Evolutionary conservation across 106 monocot species (phyloP).

Genomic region (Platanthera guangdongensis): DNA sequence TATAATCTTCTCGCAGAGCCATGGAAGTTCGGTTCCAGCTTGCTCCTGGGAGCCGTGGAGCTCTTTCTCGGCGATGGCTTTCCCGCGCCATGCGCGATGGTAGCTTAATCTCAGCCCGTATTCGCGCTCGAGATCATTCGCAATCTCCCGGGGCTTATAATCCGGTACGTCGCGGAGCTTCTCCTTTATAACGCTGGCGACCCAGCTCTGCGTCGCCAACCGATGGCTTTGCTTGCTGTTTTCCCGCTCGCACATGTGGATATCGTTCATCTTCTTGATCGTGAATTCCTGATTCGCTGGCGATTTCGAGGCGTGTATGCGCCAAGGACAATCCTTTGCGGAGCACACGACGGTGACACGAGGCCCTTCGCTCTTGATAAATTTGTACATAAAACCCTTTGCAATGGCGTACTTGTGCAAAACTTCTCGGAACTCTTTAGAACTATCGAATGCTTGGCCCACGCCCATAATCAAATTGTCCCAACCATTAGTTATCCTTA

Average conservation of each 20-base stretch:
- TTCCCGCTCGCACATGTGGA: slow-evolving; percentile 56
- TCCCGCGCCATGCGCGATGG: slow-evolving; percentile 83
- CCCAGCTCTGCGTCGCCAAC: slow-evolving; percentile 87
- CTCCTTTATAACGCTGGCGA: slow-evolving; percentile 92
- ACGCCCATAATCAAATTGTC: slow-evolving; percentile 68
- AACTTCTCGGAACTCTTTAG: slow-evolving; percentile 75
- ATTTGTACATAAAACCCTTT: slow-evolving; percentile 74
- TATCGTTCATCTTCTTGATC: slow-evolving; percentile 70
- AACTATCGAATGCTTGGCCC: slow-evolving; percentile 69
- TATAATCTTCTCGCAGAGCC: slow-evolving; percentile 79
- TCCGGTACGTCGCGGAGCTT: slow-evolving; percentile 73
- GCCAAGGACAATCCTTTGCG: slow-evolving; percentile 75
- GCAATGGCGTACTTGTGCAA: slow-evolving; percentile 92
- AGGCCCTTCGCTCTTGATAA: slow-evolving; percentile 71
- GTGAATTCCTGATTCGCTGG: slow-evolving; percentile 52
- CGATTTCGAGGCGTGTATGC: slow-evolving; percentile 69
- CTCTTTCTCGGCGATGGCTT: slow-evolving; percentile 73
- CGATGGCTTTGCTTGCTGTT: slow-evolving; percentile 49
- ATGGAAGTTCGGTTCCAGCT: slow-evolving; percentile 64
- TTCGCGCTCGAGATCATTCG: slow-evolving; percentile 73
- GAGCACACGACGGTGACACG: slow-evolving; percentile 81
- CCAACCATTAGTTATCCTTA: slow-evolving; percentile 48
- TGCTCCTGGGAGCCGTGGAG: slow-evolving; percentile 76
- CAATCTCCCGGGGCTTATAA: slow-evolving; percentile 86
- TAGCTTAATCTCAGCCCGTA: slow-evolving; percentile 91